Evolutionary conservation across 179 eudicot genomes (phyloP), one percentile per base, ranked within the genome.

Genomic region (Beta macrorhiza): DNA sequence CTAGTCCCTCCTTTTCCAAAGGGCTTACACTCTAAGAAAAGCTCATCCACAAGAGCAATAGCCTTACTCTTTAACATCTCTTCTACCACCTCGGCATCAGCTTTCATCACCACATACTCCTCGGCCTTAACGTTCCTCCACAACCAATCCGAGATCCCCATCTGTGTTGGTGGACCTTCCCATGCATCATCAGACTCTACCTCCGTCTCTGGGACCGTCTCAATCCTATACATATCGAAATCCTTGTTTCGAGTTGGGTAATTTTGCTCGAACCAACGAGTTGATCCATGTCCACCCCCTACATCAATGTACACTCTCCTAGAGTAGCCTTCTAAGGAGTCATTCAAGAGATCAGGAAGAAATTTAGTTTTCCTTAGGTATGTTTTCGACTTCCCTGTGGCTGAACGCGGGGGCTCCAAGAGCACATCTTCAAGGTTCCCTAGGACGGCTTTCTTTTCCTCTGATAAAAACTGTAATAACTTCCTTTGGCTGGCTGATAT

Each of bases 51-150:
- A 7, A 93, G 82, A 47, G 83, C 87, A 44, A 91, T 82, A 0
- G 89, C 93, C 76, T 86, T 86, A 71, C 88, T 88, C 79, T 83
- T 89, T 15, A 87, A 81, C 97, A 93, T 89, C 89, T 91, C 95
- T 89, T 95, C 97, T 86, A 90, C 97, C 80, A 89, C 85, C 76
- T 85, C 89, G 0, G 91, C 97, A 57, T 92, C 98, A 0, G 97
- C 98, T 83, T 93, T 93, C 97, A 92, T 91, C 82, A 92, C 97
- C 71, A 92, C 93, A 12, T 86, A 92, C 82, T 93, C 97, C 70
- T 90, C 91, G 5, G 87, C 89, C 88, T 70, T 88, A 49, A 92
- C 93, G 20, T 91, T 88, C 84, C 80, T 83, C 87, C 79, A 83
- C 75, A 93, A 55, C 98, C 93, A 92, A 47, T 86, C 92, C 7